A percentile compares a stretch with the other conserved stretches of the same genome.
Conservation (phyloP, 805 yeast genomes). For the Metschnikowia amazonensis region DNA sequence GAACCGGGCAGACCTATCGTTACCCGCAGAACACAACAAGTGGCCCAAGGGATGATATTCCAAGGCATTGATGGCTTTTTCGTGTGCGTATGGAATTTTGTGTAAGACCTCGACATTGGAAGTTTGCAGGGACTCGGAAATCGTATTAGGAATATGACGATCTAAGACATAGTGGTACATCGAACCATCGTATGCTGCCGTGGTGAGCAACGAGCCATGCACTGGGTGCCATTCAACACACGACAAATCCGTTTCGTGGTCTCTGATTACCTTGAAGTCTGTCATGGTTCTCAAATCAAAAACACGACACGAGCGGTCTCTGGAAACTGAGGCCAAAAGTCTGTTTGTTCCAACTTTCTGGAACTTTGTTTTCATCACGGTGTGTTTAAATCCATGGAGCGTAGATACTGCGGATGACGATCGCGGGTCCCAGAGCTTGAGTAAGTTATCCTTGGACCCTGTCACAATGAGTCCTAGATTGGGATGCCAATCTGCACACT, state of each 20-base stretch:
- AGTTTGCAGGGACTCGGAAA: slow-evolving; percentile 17
- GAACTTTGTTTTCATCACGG: slow-evolving; percentile 80
- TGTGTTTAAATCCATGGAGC: slow-evolving; percentile 88
- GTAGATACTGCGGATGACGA: slow-evolving; percentile 70
- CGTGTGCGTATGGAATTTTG: slow-evolving; percentile 87
- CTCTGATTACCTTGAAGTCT: slow-evolving; percentile 67
- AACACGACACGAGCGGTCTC: slow-evolving; percentile 84
- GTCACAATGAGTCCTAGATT: slow-evolving; percentile 78
- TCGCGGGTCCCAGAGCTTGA: slow-evolving; percentile 96
- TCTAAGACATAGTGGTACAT: slow-evolving; percentile 72
- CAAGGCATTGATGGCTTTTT: slow-evolving; percentile 82
- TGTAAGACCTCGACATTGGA: slow-evolving; percentile 44
- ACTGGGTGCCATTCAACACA: slow-evolving; percentile 91
- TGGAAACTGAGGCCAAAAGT: slow-evolving; percentile 77
- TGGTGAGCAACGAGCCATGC: slow-evolving; percentile 71
- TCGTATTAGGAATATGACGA: slow-evolving; percentile 38
- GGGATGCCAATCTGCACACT: slow-evolving; percentile 96
- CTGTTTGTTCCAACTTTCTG: slow-evolving; percentile 76
- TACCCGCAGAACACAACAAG: slow-evolving; percentile 84
- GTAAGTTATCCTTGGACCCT: slow-evolving; percentile 92
- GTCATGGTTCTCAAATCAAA: slow-evolving; percentile 87
- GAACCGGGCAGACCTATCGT: slow-evolving; percentile 86
- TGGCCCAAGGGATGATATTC: slow-evolving; percentile 96
- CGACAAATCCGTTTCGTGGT: slow-evolving; percentile 79
- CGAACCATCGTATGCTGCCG: slow-evolving; percentile 89